A percentile compares a stretch with the other conserved stretches of the same genome.
These are phyloP conservation scores for Exophiala lecanii-corni DNA, from an alignment of 2,329 filamentous ascomycete genomes.

Conservation along the genomic window DNA sequence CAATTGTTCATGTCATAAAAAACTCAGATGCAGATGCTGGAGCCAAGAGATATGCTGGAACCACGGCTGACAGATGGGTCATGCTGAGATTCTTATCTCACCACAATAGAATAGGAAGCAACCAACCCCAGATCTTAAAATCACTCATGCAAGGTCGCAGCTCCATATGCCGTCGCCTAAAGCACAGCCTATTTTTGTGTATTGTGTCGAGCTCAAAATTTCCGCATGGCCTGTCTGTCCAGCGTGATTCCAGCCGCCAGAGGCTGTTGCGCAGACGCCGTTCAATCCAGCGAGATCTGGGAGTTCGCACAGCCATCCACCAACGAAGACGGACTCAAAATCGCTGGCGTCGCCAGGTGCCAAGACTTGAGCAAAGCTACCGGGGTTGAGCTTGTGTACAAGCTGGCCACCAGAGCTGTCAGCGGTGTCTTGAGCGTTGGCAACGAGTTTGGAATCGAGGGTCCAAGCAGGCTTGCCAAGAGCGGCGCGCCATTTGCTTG, in stretches of 20 bases:
- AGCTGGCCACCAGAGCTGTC: slow-evolving; percentile 19
- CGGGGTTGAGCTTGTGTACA: slow-evolving; percentile 25
- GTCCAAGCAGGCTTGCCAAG: slow-evolving; percentile 18
- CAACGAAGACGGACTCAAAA: slow-evolving; percentile 26
- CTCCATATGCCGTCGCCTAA: slow-evolving; percentile 17
- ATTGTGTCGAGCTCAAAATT: slow-evolving; percentile 15
- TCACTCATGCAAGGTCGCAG: slow-evolving; percentile 17
- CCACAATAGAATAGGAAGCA: no score
- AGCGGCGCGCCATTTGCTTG: slow-evolving; percentile 20
- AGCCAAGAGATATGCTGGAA: no score
- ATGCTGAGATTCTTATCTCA: no score
- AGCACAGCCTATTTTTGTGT: slow-evolving; percentile 22
- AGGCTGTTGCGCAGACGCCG: slow-evolving; percentile 20
- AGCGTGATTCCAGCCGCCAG: slow-evolving; percentile 23
- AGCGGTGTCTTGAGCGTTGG: slow-evolving; percentile 25
- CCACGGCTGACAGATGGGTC: no score
- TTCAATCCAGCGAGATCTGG: slow-evolving; percentile 20
- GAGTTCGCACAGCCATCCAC: slow-evolving; percentile 28
- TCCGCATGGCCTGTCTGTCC: slow-evolving; percentile 25
- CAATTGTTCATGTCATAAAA: no score
- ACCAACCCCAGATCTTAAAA: no score
- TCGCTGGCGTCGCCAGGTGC: slow-evolving; percentile 21
- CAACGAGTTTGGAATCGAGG: slow-evolving; percentile 20
- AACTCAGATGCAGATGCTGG: no score
- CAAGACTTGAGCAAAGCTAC: slow-evolving; percentile 25